Base-by-base conservation (phyloP, 805 yeast species). In the Zygoascus biomembranicola region DNA sequence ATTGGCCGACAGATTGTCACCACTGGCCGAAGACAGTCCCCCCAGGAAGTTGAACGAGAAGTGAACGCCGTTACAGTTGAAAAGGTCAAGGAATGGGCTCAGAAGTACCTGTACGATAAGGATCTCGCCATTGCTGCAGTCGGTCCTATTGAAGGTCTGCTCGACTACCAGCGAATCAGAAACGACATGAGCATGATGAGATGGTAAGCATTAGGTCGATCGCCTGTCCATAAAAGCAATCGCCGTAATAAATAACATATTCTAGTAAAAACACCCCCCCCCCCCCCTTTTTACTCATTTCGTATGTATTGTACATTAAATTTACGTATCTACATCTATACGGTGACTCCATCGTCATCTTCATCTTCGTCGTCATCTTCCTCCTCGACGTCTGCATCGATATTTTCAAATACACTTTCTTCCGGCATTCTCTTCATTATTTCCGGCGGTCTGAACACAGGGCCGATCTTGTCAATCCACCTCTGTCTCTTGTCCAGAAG, bases 1-100 rank as follows among this genome's bases (percentile, higher is more conserved):
- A 89, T 94, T 62, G 99, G 99, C 28, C 84, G 99, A 70, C 99
- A 94, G 69, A 76, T 94, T 53, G 96, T 94, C 45, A 92, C 97
- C 51, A 90, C 98, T 2, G 99, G 99, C 32, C 77, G 73, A 62
- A 74, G 89, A 61, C 73, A 84, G 59, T 71, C 85, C 6, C 90
- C 94, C 4, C 86, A 82, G 65, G 88, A 84, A 59, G 84, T 84
- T 11, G 85, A 85, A 64, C 75, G 77, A 54, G 79, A 85, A 55
- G 94, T 94, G 13, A 90, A 89, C 61, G 74, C 78, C 47, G 87
- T 94, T 57, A 79, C 88, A 9, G 84, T 80, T 63, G 77, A 81
- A 41, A 97, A 90, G 67, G 87, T 94, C 45, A 78, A 85, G 37
- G 75, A 78, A 57, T 95, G 97, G 95, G 95, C 97, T 45, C 85